phyloP scores from a whole-genome alignment of 306 rosid genomes.

The Phaseolus lunatus region DNA sequence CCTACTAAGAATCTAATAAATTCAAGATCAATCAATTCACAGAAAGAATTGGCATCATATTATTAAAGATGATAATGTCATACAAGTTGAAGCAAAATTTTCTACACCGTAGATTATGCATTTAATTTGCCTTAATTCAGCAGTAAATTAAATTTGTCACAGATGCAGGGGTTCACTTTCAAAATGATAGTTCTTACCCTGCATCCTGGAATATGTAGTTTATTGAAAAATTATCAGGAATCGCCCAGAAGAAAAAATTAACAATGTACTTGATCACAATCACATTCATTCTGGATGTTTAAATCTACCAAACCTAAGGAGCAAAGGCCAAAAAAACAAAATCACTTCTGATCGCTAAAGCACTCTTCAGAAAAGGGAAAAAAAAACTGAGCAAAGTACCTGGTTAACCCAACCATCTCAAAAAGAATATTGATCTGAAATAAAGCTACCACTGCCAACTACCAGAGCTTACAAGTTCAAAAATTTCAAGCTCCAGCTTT shows the following conservation, averaged over 20 bases:
- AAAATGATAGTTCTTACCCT: constrained; percentile 43
- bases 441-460: constrained; percentile 42
- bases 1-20: neutral
- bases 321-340: constrained; percentile 30
- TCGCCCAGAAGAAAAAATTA: constrained; percentile 26
- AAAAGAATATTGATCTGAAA: constrained; percentile 42
- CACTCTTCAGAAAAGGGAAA: constrained; percentile 30
- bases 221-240: constrained; percentile 24
- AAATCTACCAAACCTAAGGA: constrained; percentile 39
- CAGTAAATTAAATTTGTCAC: constrained; percentile 38
- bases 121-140: constrained; percentile 41
- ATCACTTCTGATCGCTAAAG: constrained; percentile 38
- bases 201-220: constrained; percentile 33
- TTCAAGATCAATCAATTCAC: neutral
- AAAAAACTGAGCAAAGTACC: constrained; percentile 33
- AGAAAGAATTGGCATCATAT: neutral
- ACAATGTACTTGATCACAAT: constrained; percentile 28
- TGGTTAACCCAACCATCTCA: constrained; percentile 44
- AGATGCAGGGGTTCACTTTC: constrained; percentile 23
- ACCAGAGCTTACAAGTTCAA: constrained; percentile 48
- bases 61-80: neutral
- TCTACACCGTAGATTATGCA: neutral
- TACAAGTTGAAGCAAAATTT: constrained; percentile 17
- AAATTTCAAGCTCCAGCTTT: constrained; percentile 69
- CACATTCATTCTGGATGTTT: constrained; percentile 30